Evolutionary conservation across 2,329 filamentous ascomycete genomes (phyloP), one percentile per base, ranked within the genome.

Genomic region (Aureobasidium sp.): DNA sequence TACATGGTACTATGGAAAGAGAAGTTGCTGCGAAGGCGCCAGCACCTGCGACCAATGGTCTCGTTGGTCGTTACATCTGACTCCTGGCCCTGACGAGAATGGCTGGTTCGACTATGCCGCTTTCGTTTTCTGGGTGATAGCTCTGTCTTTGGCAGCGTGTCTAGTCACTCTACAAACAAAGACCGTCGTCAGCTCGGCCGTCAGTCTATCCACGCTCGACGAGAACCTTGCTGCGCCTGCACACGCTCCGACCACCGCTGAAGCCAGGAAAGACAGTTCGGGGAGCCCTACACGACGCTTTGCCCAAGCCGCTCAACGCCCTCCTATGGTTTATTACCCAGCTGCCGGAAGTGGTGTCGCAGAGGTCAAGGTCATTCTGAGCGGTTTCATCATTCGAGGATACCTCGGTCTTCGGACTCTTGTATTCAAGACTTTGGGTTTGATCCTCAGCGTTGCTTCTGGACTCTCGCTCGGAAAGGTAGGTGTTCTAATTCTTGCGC

Each of bases 281-380:
- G 67, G 73, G 48, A 79, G 70, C 64, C 78, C 72, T 22, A 78
- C 75, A 66, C 65, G 75, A 59, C 65, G 73, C 64, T 77, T 70
- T 68, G 70, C 69, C 65, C 73, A 76, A 62, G 72, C 74, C 34
- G 70, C 73, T 20, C 63, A 70, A 1, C 74, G 79, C 0, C 83
- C 87, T 2, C 89, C 90, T 0, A 95, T 95, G 87, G 83, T 93
- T 5, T 99, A 96, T 75, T 99, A 97, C 74, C 92, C 94, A 8
- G 94, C 93, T 63, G 93, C 93, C 45, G 94, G 94, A 53, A 96
- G 91, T 75, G 94, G 94, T 68, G 94, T 99, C 14, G 94, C 94
- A 7, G 94, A 99, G 77, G 93, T 97, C 62, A 92, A 94, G 66
- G 94, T 97, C 64, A 97, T 97, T 63, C 83, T 97, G n/a, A 97